A percentile compares a stretch with the other conserved stretches of the same genome.
Conservation (phyloP, 176 grass and related monocot genomes). For the Alloteropsis semialata region DNA sequence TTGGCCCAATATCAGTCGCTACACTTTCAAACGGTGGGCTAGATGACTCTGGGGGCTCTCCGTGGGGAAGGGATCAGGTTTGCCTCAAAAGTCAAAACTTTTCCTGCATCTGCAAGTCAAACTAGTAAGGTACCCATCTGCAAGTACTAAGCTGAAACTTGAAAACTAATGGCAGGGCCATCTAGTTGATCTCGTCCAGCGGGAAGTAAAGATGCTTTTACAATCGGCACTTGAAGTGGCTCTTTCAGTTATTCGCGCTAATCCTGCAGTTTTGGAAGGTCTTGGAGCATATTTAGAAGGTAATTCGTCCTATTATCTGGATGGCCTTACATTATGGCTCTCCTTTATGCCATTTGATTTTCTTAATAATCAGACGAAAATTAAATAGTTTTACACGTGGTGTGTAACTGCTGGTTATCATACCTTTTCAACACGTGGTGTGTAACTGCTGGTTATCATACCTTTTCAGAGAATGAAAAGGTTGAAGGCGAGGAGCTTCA, state of each 20-base stretch:
- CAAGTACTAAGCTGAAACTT: constrained; percentile 27
- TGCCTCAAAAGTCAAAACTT: constrained; percentile 32
- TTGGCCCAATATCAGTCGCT: constrained; percentile 83
- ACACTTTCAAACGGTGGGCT: constrained; percentile 88
- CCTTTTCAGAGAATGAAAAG: constrained; percentile 93
- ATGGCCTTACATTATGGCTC: background rate
- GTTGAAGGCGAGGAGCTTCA: constrained; percentile 98
- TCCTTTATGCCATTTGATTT: constrained; percentile 2
- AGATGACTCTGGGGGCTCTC: constrained; percentile 80
- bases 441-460: no score
- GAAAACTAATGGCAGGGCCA: constrained; percentile 59
- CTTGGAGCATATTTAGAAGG: constrained; percentile 99
- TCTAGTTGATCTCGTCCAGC: constrained; percentile 90
- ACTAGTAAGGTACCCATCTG: background rate
- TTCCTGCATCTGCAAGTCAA: constrained; percentile 17
- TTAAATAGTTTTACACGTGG: background rate
- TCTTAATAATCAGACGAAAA: constrained; percentile 1
- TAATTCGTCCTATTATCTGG: constrained; percentile 22
- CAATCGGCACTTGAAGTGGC: constrained; percentile 94
- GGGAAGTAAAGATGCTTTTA: constrained; percentile 79
- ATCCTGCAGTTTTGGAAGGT: constrained; percentile 85
- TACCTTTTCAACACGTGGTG: no score
- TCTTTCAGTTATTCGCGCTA: constrained; percentile 87
- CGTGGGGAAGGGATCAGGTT: constrained; percentile 96
- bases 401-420: constrained; percentile 22